Conservation (phyloP, 163 green algal genomes). For the Dunaliella salina region DNA sequence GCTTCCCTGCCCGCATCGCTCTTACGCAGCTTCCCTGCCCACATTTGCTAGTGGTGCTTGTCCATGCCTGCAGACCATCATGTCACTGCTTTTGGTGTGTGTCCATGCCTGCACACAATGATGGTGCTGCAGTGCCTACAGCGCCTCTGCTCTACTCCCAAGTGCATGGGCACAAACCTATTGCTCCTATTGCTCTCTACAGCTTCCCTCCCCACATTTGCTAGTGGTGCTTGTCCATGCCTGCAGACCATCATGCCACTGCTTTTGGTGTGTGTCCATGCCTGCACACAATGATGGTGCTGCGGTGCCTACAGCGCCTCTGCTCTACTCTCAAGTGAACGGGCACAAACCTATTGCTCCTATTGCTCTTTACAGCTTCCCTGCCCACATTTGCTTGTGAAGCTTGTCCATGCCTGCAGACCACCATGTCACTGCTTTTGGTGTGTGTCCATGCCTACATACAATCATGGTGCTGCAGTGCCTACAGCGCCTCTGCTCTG, state of each 20-base stretch:
- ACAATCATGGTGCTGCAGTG: constrained; percentile 41
- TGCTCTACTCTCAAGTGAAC: constrained; percentile 22
- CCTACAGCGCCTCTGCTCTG: constrained; percentile 55
- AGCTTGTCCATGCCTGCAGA: too few species aligned
- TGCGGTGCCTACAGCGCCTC: constrained; percentile 65
- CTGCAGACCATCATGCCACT: too few species aligned
- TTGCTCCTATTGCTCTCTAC: too few species aligned
- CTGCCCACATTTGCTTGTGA: too few species aligned
- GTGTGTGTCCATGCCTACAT: neutral
- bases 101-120: neutral
- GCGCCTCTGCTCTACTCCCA: constrained; percentile 42
- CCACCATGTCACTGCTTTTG: constrained; percentile 22
- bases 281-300: constrained; percentile 2
- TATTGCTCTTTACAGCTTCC: too few species aligned
- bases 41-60: too few species aligned
- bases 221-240: too few species aligned
- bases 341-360: neutral
- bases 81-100: constrained; percentile 14
- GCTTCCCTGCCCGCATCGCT: too few species aligned
- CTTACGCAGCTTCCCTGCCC: too few species aligned
- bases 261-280: too few species aligned
- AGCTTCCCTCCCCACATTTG: too few species aligned
- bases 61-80: too few species aligned
- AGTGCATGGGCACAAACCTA: constrained; percentile 28
- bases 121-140: constrained; percentile 55